phyloP scores from a whole-genome alignment of 352 stramenopile species.

The Hyaloperonospora arabidopsidis region DNA sequence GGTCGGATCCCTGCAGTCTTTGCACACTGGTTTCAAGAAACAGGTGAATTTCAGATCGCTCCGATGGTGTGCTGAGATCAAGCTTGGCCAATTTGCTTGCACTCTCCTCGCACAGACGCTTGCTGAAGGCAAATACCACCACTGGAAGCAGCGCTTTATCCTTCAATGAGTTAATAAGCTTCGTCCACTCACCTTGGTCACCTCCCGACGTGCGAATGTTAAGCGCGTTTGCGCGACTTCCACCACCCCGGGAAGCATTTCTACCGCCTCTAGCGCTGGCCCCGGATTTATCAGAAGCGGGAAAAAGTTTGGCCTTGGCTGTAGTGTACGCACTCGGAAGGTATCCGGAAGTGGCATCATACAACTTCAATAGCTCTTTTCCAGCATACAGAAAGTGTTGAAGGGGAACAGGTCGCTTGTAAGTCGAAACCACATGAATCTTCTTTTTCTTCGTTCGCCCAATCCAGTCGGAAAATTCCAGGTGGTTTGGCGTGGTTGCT shows the following conservation, averaged over 20 bases:
- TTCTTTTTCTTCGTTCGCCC: slow-evolving; percentile 92
- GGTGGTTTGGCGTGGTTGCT: slow-evolving; percentile 97
- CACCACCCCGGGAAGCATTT: slow-evolving; percentile 26
- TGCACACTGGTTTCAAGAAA: slow-evolving; percentile 76
- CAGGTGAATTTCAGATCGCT: slow-evolving; percentile 78
- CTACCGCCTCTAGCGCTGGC: slow-evolving; percentile 27
- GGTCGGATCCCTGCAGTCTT: slow-evolving; percentile 89
- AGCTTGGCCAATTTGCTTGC: slow-evolving; percentile 69
- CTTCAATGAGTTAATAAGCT: slow-evolving; percentile 78
- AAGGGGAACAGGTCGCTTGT: slow-evolving; percentile 94
- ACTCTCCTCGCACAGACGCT: slow-evolving; percentile 75
- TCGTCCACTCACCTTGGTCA: slow-evolving; percentile 83
- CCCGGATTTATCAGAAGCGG: slow-evolving; percentile 48
- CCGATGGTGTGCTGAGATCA: slow-evolving; percentile 58
- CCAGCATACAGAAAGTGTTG: slow-evolving; percentile 93
- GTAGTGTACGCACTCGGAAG: slow-evolving; percentile 46
- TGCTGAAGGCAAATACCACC: slow-evolving; percentile 92
- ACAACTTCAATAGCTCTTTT: slow-evolving; percentile 89
- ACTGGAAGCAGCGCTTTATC: slow-evolving; percentile 91
- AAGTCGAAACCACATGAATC: slow-evolving; percentile 96
- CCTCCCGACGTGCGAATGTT: slow-evolving; percentile 54
- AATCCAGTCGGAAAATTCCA: slow-evolving; percentile 99
- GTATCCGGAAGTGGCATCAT: slow-evolving; percentile 46
- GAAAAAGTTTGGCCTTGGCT: slow-evolving; percentile 60
- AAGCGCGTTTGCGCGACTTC: slow-evolving; percentile 34